Evolutionary conservation across 805 yeast genomes (phyloP).

Genomic region (Candida maltosa): DNA sequence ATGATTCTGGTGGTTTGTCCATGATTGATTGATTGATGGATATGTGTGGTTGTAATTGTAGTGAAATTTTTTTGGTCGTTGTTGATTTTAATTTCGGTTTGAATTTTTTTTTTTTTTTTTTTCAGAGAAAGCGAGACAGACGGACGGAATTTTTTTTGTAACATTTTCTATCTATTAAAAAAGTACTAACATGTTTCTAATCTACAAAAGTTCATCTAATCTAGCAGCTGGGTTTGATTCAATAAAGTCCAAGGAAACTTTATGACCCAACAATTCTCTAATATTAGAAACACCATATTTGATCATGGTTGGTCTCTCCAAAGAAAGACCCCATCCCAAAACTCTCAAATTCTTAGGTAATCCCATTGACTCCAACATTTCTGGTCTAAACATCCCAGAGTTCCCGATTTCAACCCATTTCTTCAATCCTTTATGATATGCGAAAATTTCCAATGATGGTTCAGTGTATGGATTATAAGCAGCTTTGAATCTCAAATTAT

Average conservation of each 20-base stretch:
- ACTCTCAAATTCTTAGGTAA: slow-evolving; percentile 91
- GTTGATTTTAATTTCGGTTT: no score
- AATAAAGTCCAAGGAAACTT: slow-evolving; percentile 89
- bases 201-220: slow-evolving; percentile 57
- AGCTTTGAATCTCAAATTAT: slow-evolving; percentile 93
- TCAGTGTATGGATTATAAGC: slow-evolving; percentile 99
- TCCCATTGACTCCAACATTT: slow-evolving; percentile 98
- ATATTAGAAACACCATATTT: slow-evolving; percentile 94
- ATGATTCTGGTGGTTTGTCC: no score
- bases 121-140: no score
- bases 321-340: slow-evolving; percentile 93
- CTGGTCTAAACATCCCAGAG: slow-evolving; percentile 99
- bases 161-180: no score
- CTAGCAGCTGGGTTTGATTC: slow-evolving; percentile 98
- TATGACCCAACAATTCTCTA: slow-evolving; percentile 95
- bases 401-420: slow-evolving; percentile 99
- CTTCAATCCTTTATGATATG: slow-evolving; percentile 89
- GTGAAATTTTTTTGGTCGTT: no score
- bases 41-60: no score
- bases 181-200: no score
- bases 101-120: no score
- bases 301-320: slow-evolving; percentile 99
- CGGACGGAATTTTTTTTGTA: no score
- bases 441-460: slow-evolving; percentile 95
- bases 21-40: no score